phyloP scores from a whole-genome alignment of 768 basidiomycete genomes.

The Trametes sanguinea region DNA sequence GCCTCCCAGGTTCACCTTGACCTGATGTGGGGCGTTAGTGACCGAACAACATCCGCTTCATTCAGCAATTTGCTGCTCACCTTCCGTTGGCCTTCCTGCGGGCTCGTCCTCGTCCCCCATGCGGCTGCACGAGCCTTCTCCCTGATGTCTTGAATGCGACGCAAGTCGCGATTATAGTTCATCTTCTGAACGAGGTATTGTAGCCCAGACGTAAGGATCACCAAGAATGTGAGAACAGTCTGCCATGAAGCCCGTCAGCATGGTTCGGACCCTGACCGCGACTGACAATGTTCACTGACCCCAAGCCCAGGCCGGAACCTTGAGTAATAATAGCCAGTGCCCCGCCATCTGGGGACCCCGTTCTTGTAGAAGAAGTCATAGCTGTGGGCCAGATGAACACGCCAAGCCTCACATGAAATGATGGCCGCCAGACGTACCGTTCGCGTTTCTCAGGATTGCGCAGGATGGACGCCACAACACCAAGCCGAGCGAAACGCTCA shows the following conservation, averaged over 20 bases:
- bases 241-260: conserved; percentile 32
- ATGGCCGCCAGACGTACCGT: conserved; percentile 51
- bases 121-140: conserved; percentile 68
- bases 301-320: conserved; percentile 93
- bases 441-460: conserved; percentile 73
- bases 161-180: conserved; percentile 74
- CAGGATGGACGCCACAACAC: conserved; percentile 82
- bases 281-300: conserved; percentile 42
- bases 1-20: conserved; percentile 70
- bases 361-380: conserved; percentile 97
- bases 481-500: conserved; percentile 90
- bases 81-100: conserved; percentile 64
- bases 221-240: conserved; percentile 79
- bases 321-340: conserved; percentile 95
- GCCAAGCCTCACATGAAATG: background rate
- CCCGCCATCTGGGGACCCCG: conserved; percentile 95
- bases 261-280: background rate
- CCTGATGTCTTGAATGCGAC: conserved; percentile 63
- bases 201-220: conserved; percentile 71
- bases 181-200: conserved; percentile 81
- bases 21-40: conserved; percentile 42
- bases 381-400: conserved; percentile 38
- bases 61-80: conserved; percentile 38
- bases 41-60: background rate
- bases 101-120: conserved; percentile 79